Evolutionary conservation across 345 rosid species (phyloP).

Genomic region (Kernera saxatilis): DNA sequence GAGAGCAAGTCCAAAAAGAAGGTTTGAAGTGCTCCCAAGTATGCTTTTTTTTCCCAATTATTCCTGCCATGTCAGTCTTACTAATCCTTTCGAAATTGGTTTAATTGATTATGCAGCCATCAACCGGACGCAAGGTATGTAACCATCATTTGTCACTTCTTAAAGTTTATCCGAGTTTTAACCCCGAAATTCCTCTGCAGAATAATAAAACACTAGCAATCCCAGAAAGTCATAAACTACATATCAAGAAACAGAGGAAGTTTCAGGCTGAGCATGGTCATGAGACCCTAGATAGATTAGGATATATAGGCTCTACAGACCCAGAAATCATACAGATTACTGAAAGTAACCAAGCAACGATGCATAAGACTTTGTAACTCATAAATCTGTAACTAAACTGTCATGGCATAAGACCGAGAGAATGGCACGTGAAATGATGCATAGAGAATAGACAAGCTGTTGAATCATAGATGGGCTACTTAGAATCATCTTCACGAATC

Average conservation of each 20-base stretch:
- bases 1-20: constrained; percentile 47
- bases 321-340: background rate
- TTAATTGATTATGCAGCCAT: constrained; percentile 6
- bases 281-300: background rate
- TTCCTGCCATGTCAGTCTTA: background rate
- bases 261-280: background rate
- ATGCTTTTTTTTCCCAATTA: background rate
- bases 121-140: constrained; percentile 45
- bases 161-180: background rate
- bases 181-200: background rate
- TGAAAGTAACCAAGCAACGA: too few relatives aligned
- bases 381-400: background rate
- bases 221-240: background rate
- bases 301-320: background rate
- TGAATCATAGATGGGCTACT: background rate
- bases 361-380: too few relatives aligned
- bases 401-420: background rate
- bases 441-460: background rate
- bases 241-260: background rate
- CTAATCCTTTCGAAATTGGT: constrained; percentile 6
- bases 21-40: constrained; percentile 24
- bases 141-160: background rate
- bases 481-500: background rate
- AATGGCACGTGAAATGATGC: background rate
- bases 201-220: background rate